Conservation (phyloP, 1,284 basidiomycete species). For the Leccinum huronense region DNA sequence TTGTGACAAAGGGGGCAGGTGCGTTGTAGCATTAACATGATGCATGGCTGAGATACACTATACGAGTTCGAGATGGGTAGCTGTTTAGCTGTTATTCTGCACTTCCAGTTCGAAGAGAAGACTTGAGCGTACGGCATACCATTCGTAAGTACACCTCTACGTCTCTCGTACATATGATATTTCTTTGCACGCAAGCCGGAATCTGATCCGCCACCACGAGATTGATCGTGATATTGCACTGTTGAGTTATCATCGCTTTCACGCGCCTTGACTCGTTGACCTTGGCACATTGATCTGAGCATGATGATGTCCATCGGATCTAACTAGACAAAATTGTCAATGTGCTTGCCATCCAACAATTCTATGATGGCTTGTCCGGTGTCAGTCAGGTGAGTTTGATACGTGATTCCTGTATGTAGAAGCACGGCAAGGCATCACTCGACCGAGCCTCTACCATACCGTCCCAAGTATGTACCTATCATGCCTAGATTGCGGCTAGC, state of each 20-base stretch:
- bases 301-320: neutral
- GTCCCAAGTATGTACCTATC: neutral
- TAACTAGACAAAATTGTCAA: neutral
- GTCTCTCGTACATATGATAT: slow-evolving; percentile 31
- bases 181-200: slow-evolving; percentile 29
- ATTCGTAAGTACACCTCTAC: slow-evolving; percentile 34
- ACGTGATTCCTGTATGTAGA: neutral
- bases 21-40: slow-evolving; percentile 39
- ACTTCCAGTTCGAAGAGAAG: slow-evolving; percentile 13
- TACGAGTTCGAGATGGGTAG: slow-evolving; percentile 26
- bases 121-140: slow-evolving; percentile 22
- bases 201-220: slow-evolving; percentile 5
- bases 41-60: slow-evolving; percentile 28
- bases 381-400: slow-evolving; percentile 15
- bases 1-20: slow-evolving; percentile 38
- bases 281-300: slow-evolving; percentile 26
- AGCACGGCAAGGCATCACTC: neutral
- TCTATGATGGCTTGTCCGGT: neutral
- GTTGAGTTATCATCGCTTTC: slow-evolving; percentile 31
- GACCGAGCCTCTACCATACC: neutral
- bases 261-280: slow-evolving; percentile 24
- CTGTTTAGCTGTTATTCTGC: slow-evolving; percentile 19
- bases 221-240: neutral
- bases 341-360: neutral
- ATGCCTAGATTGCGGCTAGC: neutral